Base-by-base conservation (phyloP, 139 green algal species). In the Picochlorum sp. region DNA sequence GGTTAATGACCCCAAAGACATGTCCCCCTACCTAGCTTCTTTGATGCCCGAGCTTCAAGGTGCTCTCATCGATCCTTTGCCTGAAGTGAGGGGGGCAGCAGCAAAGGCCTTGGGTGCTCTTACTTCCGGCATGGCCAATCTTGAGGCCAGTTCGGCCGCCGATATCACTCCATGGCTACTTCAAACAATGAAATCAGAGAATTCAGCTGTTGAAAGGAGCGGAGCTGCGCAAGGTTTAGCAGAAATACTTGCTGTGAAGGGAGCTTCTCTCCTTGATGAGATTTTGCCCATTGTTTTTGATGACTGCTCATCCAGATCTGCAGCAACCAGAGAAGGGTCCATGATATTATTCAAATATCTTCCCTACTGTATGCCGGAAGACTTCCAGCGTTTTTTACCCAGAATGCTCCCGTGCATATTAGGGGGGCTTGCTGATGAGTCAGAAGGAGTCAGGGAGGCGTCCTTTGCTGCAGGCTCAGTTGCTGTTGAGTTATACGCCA, bases 1-100 rank as follows among this genome's bases (percentile, higher is more conserved):
- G n/a, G 80, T 95, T 50, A 90, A 88, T 26, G 89, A 97, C 59
- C 63, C 83, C 28, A 89, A 89, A 63, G 93, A 98, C 76, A 95
- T 98, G 85, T 55, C 74, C 8, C 90, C 92, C 1, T 98, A 98
- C 66, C 78, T 96, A 30, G 59, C 78, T 1, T 62, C 89, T 55
- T 74, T 98, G 31, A 76, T 96, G 68, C 89, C 91, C 3, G 89
- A 96, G 76, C 73, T 98, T 33, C 83, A 72, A 53, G 35, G 87
- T 53, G 74, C 79, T 1, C 69, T 98, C 60, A 61, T 96, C 18
- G 92, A 98, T 73, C 88, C 92, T 7, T 77, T 94, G 33, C 92
- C 92, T 6, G 92, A 98, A 52, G 77, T 88, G 29, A 70, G 89
- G 4, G 87, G 81, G 30, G 82, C 84, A 7, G 75, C 86, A 3